Base-by-base conservation (phyloP, 495 filamentous ascomycete species). In the Rostrohypoxylon terebratum region DNA sequence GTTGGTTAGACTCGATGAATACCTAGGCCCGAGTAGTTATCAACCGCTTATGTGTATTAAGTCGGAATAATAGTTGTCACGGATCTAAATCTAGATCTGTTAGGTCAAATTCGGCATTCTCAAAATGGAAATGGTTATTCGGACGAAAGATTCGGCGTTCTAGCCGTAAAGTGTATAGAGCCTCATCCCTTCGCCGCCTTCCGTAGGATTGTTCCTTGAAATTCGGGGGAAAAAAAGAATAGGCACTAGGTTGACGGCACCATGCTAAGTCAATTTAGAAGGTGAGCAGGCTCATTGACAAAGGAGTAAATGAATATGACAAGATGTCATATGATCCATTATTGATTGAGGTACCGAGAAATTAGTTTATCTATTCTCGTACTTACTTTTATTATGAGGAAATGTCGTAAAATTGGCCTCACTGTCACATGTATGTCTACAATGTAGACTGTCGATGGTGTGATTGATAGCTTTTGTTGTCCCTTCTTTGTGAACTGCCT, bases 271-370 rank as follows among this genome's bases (percentile, higher is more conserved):
- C 21, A 16, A 62, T 61, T 31, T 48, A 42, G 58, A 69, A 69
- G 58, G 57, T 69, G 58, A 59, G 34, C 42, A 58, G 34, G 14
- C 11, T 48, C 61, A 21, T 23, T 50, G 54, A 58, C 34, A 55
- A 63, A 71, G 54, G 68, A 70, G 34, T 3, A 64, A 33, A 45
- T 42, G 21, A 59, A 53, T 44, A 59, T 59, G 48, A 51, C 53
- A 50, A 28, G 13, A 20, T 20, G 16, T 51, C 59, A 59, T 59
- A 63, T 53, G 21, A 50, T 8, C 1, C 36, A 18, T 36, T 63
- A 53, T 50, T 59, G n/a, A 63, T 58, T 59, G 25, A 59, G 38
- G 66, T 4, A 31, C 23, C 34, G 47, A 18, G 40, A 31, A 44
- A 25, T 51, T 33, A 34, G n/a, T 23, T 23, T 36, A 25, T 34